Evolutionary conservation across 1,284 basidiomycete species (phyloP), one percentile per base, ranked within the genome.

Genomic region (Kalmanozyma brasiliensis): DNA sequence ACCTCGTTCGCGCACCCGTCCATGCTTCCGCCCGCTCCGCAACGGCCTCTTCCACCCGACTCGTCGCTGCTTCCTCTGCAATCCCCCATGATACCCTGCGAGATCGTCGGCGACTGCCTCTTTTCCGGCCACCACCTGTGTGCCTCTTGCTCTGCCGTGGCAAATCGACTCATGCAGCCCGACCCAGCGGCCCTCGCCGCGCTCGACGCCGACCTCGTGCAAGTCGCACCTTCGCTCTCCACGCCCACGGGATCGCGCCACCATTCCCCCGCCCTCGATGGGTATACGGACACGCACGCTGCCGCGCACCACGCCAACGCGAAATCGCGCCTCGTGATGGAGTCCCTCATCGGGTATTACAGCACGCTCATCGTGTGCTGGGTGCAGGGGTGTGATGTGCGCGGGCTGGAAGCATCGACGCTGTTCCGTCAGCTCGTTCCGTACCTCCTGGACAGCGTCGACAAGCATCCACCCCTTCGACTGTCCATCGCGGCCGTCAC

Each of bases 51-150:
- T n/a, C n/a, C n/a, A n/a, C n/a, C n/a, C n/a, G n/a, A n/a, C n/a
- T n/a, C n/a, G n/a, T n/a, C n/a, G n/a, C 4, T 44, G 22, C 33
- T 44, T 11, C 26, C 42, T 8, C 37, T 56, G 8, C 60, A 42
- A 16, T 17, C 40, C 2, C 37, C 52, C 2, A 3, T 22, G 3
- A 35, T 44, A 5, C 48, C 64, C 2, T 67, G 64, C 36, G 64
- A 67, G 48, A 67, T 67, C 9, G 58, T 67, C 11, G 64, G 64
- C 20, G 64, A 67, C 41, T 67, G 64, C 22, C 64, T 67, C 40
- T 67, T 67, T 30, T 67, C 58, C 2, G 64, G 64, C 8, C 57
- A 52, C 14, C 49, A 57, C 23, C 49, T 61, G 6, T 67, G 64
- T 19, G 38, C 58, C 4, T 52, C 64, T 1, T 67, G 64, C 53